A percentile compares a stretch with the other conserved stretches of the same genome.
phyloP scores from a whole-genome alignment of 1,284 basidiomycete genomes.

The Austroboletus novae-zelandiae region DNA sequence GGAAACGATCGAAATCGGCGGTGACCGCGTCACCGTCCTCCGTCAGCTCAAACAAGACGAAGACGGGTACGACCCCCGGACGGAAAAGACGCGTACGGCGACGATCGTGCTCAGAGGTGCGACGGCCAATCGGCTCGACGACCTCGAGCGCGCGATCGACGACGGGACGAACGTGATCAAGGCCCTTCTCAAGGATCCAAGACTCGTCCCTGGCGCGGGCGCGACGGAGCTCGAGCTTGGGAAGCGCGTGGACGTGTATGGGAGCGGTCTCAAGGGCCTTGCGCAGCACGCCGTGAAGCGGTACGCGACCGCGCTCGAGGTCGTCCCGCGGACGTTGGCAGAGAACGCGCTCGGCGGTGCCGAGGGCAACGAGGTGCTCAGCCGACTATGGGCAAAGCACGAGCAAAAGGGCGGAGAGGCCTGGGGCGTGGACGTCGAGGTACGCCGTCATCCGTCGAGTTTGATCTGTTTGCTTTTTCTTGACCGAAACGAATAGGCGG shows the following conservation, averaged over 20 bases:
- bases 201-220: constrained; percentile 93
- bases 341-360: constrained; percentile 93
- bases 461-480: neutral
- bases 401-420: constrained; percentile 65
- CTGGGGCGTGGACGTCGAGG: constrained; percentile 94
- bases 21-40: constrained; percentile 96
- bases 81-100: constrained; percentile 78
- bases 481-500: constrained; percentile 47
- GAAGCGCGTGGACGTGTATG: constrained; percentile 81
- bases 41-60: constrained; percentile 76
- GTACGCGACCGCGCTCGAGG: constrained; percentile 89
- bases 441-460: constrained; percentile 32
- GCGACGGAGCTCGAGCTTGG: constrained; percentile 93
- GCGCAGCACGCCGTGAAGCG: constrained; percentile 93
- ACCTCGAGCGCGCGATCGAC: constrained; percentile 94
- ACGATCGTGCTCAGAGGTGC: constrained; percentile 97
- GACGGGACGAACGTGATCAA: constrained; percentile 98
- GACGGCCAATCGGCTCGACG: constrained; percentile 92
- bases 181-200: constrained; percentile 84
- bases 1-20: constrained; percentile 95
- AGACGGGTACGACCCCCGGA: constrained; percentile 50
- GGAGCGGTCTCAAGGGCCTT: constrained; percentile 86
- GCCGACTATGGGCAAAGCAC: constrained; percentile 88
- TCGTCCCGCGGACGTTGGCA: constrained; percentile 89
- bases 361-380: constrained; percentile 91